Evolutionary conservation across 306 rosid species (phyloP).

Genomic region (Acacia melanoxylon): DNA sequence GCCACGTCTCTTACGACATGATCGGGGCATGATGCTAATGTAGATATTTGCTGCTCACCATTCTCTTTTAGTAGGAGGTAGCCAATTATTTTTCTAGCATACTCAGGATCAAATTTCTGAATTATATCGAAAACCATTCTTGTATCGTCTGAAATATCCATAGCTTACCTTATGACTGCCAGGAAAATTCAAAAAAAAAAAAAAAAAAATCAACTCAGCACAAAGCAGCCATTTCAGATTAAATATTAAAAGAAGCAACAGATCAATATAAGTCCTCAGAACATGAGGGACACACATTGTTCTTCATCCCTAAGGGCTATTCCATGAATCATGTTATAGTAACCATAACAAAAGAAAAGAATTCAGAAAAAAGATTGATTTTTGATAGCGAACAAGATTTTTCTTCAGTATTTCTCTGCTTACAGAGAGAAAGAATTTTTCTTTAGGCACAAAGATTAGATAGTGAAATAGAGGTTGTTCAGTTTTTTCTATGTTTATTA

Average conservation of each 20-base stretch:
- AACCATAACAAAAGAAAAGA: constrained; percentile 1
- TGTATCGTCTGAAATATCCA: constrained; percentile 69
- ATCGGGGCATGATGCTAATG: constrained; percentile 60
- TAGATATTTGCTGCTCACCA: constrained; percentile 52
- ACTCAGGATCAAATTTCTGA: constrained; percentile 61
- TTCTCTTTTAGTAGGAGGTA: constrained; percentile 59
- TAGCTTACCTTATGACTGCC: constrained; percentile 43
- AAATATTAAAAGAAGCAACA: neutral
- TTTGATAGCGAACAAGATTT: constrained; percentile 2
- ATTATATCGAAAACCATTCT: constrained; percentile 50
- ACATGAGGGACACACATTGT: neutral
- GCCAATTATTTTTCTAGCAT: constrained; percentile 55
- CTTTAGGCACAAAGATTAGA: constrained; percentile 3
- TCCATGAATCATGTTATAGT: constrained; percentile 1
- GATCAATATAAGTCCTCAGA: neutral
- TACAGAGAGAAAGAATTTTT: neutral
- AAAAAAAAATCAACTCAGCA: neutral
- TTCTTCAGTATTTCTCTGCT: neutral
- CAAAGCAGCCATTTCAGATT: neutral
- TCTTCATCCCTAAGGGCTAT: constrained; percentile 6
- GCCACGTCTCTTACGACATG: constrained; percentile 46
- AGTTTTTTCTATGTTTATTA: neutral
- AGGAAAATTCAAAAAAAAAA: neutral
- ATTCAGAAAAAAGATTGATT: neutral
- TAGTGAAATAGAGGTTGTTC: neutral